Evolutionary conservation across 1,284 basidiomycete genomes (phyloP).

Genomic region (Sphagnurus paluster): DNA sequence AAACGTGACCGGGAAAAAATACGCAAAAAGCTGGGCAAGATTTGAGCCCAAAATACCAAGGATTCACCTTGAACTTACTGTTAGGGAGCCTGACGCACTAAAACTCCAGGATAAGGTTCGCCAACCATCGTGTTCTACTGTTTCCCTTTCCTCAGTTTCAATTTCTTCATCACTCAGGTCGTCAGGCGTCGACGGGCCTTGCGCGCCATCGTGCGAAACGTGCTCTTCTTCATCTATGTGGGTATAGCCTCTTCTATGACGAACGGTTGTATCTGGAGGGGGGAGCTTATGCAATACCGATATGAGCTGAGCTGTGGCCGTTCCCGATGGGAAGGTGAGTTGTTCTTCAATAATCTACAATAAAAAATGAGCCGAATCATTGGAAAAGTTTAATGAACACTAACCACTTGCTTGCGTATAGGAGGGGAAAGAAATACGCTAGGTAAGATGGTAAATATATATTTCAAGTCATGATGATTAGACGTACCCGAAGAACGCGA

Average conservation of each 20-base stretch:
- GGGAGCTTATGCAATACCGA: slow-evolving; percentile 85
- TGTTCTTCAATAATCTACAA: slow-evolving; percentile 88
- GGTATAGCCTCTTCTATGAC: slow-evolving; percentile 57
- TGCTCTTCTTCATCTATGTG: slow-evolving; percentile 35
- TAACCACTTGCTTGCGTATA: slow-evolving; percentile 87
- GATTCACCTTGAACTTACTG: slow-evolving; percentile 47
- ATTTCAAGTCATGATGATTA: background rate
- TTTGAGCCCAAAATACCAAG: background rate
- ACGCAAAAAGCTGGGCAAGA: slow-evolving; percentile 61
- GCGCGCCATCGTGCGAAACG: slow-evolving; percentile 20
- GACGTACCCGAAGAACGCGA: slow-evolving; percentile 90
- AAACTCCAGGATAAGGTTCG: slow-evolving; percentile 76
- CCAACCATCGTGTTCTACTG: slow-evolving; percentile 68
- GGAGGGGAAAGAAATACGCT: slow-evolving; percentile 95
- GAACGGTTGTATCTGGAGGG: slow-evolving; percentile 55
- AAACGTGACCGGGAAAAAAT: slow-evolving; percentile 91
- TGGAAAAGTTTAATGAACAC: slow-evolving; percentile 27
- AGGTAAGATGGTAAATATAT: slow-evolving; percentile 11
- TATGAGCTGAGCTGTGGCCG: slow-evolving; percentile 95
- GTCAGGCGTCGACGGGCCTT: slow-evolving; percentile 14
- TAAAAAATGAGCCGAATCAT: slow-evolving; percentile 4
- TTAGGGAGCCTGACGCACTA: slow-evolving; percentile 65
- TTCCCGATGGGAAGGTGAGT: slow-evolving; percentile 91
- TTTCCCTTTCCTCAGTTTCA: slow-evolving; percentile 36
- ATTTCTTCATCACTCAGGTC: slow-evolving; percentile 18